Conservation (phyloP, 306 rosid species). For the Erythrophleum fordii region DNA sequence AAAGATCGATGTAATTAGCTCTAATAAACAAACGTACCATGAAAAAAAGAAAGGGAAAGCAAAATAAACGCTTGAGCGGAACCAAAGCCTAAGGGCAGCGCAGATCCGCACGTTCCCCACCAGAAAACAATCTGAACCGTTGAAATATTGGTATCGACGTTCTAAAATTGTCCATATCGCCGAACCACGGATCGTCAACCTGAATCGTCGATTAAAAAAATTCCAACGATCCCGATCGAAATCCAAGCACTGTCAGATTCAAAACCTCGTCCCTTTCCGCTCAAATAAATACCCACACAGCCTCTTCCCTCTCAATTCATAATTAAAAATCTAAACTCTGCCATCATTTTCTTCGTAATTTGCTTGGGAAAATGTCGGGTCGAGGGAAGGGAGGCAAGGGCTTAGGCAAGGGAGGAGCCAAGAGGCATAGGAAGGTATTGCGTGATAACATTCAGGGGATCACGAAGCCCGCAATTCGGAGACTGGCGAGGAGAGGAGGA, state of each 20-base stretch:
- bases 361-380: background rate
- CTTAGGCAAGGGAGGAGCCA: conserved; percentile 4
- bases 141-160: background rate
- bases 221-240: background rate
- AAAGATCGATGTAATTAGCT: too few species aligned
- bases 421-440: background rate
- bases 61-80: too few species aligned
- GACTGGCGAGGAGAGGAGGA: background rate
- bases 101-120: background rate
- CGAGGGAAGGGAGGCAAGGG: background rate
- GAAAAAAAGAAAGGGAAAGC: too few species aligned
- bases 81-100: background rate
- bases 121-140: background rate
- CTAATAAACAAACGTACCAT: too few species aligned
- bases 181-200: background rate
- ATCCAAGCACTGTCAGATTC: background rate
- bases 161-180: background rate
- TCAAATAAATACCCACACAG: background rate
- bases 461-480: background rate
- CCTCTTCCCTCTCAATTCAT: background rate
- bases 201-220: background rate
- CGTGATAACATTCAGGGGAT: conserved; percentile 1
- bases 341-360: background rate
- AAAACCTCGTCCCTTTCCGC: background rate
- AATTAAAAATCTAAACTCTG: background rate